Conservation (phyloP, 2,329 filamentous ascomycete species). For the Aotearoamyces nothofagi region DNA sequence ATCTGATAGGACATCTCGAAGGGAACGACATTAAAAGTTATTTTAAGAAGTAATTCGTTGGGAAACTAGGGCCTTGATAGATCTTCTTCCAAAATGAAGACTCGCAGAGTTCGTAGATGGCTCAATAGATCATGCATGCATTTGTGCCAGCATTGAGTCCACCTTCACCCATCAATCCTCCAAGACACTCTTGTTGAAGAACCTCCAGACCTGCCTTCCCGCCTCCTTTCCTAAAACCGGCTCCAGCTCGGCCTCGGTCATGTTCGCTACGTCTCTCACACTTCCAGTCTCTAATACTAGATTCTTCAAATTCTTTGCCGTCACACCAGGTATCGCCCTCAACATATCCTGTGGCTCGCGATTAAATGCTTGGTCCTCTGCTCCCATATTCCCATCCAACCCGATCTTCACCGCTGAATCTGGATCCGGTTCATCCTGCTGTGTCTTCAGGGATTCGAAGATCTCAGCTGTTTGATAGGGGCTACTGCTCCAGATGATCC, state of each 20-base stretch:
- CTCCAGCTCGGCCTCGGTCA: constrained; percentile 58
- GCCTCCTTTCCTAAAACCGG: constrained; percentile 64
- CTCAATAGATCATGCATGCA: too few species aligned
- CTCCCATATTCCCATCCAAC: constrained; percentile 46
- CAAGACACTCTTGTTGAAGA: constrained; percentile 45
- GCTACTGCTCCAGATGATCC: constrained; percentile 85
- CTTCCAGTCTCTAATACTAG: constrained; percentile 61
- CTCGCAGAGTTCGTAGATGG: too few species aligned
- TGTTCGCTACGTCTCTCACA: constrained; percentile 73
- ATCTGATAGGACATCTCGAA: too few species aligned
- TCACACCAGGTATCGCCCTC: constrained; percentile 69
- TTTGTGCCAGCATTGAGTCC: too few species aligned
- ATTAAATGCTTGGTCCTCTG: constrained; percentile 61
- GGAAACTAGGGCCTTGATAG: too few species aligned
- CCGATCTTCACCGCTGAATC: constrained; percentile 74
- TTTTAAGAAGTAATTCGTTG: too few species aligned
- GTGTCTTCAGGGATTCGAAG: constrained; percentile 83
- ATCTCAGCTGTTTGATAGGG: constrained; percentile 97
- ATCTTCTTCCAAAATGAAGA: too few species aligned
- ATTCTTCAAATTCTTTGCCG: constrained; percentile 58
- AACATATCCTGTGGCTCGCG: constrained; percentile 85
- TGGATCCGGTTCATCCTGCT: constrained; percentile 81
- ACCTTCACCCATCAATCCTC: too few species aligned
- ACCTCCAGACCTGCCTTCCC: constrained; percentile 59
- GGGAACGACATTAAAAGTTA: too few species aligned